phyloP scores from a whole-genome alignment of 1,284 basidiomycete genomes.

The Singerocomus inundabilis region DNA sequence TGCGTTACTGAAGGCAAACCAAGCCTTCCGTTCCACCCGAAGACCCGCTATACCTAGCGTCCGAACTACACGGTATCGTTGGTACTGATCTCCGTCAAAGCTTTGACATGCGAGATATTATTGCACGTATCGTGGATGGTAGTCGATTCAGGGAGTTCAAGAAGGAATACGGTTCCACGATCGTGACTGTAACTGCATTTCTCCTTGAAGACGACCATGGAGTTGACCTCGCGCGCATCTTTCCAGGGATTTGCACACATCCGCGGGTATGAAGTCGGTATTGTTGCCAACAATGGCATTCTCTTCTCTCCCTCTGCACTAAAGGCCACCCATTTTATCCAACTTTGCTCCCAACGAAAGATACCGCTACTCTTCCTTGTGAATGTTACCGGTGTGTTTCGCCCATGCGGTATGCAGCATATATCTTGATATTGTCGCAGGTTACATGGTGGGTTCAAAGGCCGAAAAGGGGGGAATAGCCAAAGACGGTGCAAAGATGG shows the following conservation, averaged over 20 bases:
- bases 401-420: neutral
- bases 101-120: slow-evolving; percentile 94
- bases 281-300: slow-evolving; percentile 93
- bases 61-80: slow-evolving; percentile 88
- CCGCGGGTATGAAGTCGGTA: slow-evolving; percentile 86
- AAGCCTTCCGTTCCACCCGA: slow-evolving; percentile 62
- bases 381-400: slow-evolving; percentile 74
- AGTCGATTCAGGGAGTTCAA: slow-evolving; percentile 95
- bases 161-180: slow-evolving; percentile 88
- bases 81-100: slow-evolving; percentile 84
- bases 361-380: slow-evolving; percentile 93
- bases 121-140: slow-evolving; percentile 88
- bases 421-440: slow-evolving; percentile 33
- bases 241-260: slow-evolving; percentile 84
- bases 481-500: slow-evolving; percentile 98
- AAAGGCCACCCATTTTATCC: slow-evolving; percentile 94
- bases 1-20: slow-evolving; percentile 13
- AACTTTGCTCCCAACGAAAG: slow-evolving; percentile 88
- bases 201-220: neutral
- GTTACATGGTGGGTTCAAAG: slow-evolving; percentile 95
- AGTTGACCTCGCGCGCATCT: slow-evolving; percentile 10
- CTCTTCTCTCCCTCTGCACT: slow-evolving; percentile 91
- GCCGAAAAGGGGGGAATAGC: slow-evolving; percentile 95
- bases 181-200: slow-evolving; percentile 70
- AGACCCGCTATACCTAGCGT: slow-evolving; percentile 75